These are phyloP conservation scores for Ophiostoma tasmaniense DNA, from an alignment of 2,329 filamentous ascomycete genomes.

Conservation along the genomic window DNA sequence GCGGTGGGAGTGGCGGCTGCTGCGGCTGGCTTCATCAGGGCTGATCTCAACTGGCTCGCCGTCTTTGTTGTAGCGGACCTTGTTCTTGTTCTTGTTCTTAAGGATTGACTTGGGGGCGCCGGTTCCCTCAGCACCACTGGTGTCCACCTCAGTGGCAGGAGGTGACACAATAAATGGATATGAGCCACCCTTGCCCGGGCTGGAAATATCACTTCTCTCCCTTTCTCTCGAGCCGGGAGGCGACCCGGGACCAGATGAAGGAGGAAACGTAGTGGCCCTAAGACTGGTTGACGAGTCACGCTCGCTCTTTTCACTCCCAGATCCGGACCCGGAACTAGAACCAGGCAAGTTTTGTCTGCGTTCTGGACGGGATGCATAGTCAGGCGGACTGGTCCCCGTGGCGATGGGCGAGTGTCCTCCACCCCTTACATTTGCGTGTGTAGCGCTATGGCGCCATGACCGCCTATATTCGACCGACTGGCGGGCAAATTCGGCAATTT, in stretches of 20 bases:
- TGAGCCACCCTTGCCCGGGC: conserved; percentile 18
- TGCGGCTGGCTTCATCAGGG: conserved; percentile 23
- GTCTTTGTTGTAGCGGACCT: conserved; percentile 46
- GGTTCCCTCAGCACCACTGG: conserved; percentile 28
- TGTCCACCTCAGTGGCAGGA: conserved; percentile 23
- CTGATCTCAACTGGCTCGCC: conserved; percentile 38
- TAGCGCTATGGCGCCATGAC: conserved; percentile 9
- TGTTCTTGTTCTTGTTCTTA: conserved; percentile 52
- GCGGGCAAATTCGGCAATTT: conserved; percentile 45
- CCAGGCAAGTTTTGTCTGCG: conserved; percentile 14
- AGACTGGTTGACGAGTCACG: not conserved
- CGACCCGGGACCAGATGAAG: not conserved
- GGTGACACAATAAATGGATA: conserved; percentile 35
- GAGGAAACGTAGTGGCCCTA: conserved; percentile 14
- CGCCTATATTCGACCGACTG: conserved; percentile 39
- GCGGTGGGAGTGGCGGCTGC: not conserved
- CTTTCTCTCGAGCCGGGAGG: not conserved
- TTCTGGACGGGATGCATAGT: not conserved
- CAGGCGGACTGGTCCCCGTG: not conserved
- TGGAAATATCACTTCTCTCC: not conserved
- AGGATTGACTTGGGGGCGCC: conserved; percentile 48
- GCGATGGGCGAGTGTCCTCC: not conserved
- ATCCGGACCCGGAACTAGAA: conserved; percentile 19
- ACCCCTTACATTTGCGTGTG: not conserved
- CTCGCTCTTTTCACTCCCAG: conserved; percentile 12